Conservation (phyloP, 495 filamentous ascomycete genomes). For the Daldinia bambusicola region DNA sequence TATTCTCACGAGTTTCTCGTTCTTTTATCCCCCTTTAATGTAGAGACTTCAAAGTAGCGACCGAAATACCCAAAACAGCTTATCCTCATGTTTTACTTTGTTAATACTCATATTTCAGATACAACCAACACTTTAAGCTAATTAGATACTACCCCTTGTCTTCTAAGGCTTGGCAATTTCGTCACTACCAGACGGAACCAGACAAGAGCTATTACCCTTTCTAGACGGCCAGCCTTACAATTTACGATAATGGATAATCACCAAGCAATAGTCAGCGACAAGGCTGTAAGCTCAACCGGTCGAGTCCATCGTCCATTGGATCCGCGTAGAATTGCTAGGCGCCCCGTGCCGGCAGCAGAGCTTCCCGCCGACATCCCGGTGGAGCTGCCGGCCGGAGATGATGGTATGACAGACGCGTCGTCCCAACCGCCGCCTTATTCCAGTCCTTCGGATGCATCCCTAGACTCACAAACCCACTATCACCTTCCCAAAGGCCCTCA, state of each 20-base stretch:
- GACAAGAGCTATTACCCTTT: too few relatives aligned
- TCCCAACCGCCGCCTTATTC: slow-evolving; percentile 58
- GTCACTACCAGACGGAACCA: background rate
- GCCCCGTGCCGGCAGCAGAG: slow-evolving; percentile 15
- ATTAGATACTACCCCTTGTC: background rate
- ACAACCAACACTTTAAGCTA: too few relatives aligned
- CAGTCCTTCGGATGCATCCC: slow-evolving; percentile 49
- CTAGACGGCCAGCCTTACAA: slow-evolving; percentile 4
- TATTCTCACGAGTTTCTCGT: slow-evolving; percentile 6
- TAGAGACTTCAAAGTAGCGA: background rate
- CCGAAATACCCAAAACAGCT: background rate
- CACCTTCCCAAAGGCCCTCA: slow-evolving; percentile 47
- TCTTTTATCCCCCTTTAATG: slow-evolving; percentile 3
- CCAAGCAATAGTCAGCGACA: slow-evolving; percentile 24
- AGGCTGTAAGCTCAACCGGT: slow-evolving; percentile 21
- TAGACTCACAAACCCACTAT: slow-evolving; percentile 33
- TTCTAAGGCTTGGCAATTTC: slow-evolving; percentile 8
- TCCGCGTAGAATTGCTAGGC: slow-evolving; percentile 13
- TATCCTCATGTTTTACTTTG: background rate
- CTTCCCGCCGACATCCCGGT: slow-evolving; percentile 9
- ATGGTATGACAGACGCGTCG: slow-evolving; percentile 2
- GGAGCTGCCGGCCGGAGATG: slow-evolving; percentile 21
- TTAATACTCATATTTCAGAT: background rate
- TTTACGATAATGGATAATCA: slow-evolving; percentile 8
- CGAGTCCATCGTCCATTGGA: slow-evolving; percentile 35